Evolutionary conservation across 2,329 filamentous ascomycete genomes (phyloP), one percentile per base, ranked within the genome.

Genomic region (Coniochaeta sp.): DNA sequence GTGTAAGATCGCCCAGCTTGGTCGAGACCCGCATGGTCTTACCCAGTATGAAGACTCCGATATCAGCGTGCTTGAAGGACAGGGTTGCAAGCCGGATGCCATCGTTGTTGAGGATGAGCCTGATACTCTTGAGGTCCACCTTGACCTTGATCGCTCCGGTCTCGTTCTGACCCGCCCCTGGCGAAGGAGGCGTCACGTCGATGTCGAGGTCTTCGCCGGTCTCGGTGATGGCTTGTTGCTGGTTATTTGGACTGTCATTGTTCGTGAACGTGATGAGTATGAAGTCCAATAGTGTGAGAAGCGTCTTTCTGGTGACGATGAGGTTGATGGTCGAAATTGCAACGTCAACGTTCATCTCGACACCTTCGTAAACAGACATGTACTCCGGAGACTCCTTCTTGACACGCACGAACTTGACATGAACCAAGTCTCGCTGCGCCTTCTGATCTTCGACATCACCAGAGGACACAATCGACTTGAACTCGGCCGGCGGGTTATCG

Each of bases 391-490:
- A 97, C 49, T 90, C 83, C 28, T 82, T 86, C 61, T 94, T 96
- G 53, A 97, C 90, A 64, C 87, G 90, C 54, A 90, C 79, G 61
- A 96, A 95, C 62, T 92, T 96, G 60, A 99, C 79, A 49, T 86
- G 83, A 58, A 99, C 89, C 12, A 99, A 79, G 59, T 95, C 90
- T 54, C 88, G 82, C 53, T 87, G 82, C 26, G n/a, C 45, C 45
- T 85, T 79, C 24, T 86, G 83, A 62, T 95, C 92, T 40, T 85
- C 81, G 6, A 72, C 68, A 48, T 86, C 83, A 0, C 81, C 82
- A 1, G 94, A 96, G 0, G 91, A 95, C n/a, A 99, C 83, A 49
- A 99, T 95, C 24, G 92, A 92, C 69, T 94, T 96, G 75, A 99
- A 99, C 62, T 97, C 92, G 7, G 87, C 86, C 0, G 89, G 74